Evolutionary conservation across 345 rosid species (phyloP).

Genomic region (Mercurialis annua): DNA sequence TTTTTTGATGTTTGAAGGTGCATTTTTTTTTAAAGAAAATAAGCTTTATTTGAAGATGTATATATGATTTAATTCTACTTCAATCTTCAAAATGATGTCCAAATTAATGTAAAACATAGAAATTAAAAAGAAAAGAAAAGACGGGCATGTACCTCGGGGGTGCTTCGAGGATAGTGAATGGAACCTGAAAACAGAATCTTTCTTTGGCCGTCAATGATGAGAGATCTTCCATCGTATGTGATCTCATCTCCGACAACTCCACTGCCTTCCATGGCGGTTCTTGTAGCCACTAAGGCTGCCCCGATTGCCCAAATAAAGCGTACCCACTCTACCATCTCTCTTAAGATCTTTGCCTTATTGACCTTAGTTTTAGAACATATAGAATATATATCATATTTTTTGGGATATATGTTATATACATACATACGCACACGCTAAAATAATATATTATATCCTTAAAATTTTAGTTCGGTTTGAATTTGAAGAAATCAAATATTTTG

Average conservation of each 20-base stretch:
- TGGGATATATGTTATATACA: neutral
- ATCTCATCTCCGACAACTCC: slow-evolving; percentile 8
- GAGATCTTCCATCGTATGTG: slow-evolving; percentile 25
- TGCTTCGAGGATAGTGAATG: slow-evolving; percentile 31
- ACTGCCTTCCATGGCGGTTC: neutral
- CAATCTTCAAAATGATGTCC: no score
- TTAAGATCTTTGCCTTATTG: no score
- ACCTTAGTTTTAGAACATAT: neutral
- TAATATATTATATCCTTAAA: no score
- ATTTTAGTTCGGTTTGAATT: no score
- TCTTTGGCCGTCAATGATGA: slow-evolving; percentile 22
- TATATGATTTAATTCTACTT: no score
- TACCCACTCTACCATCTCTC: neutral
- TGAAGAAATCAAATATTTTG: no score
- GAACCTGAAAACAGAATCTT: slow-evolving; percentile 29
- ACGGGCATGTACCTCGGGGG: slow-evolving; percentile 17
- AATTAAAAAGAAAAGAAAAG: no score
- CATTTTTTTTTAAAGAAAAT: no score
- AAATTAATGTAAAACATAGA: no score
- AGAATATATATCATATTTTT: neutral
- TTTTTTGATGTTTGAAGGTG: no score
- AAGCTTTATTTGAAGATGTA: no score
- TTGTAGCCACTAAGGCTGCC: neutral
- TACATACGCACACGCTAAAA: no score
- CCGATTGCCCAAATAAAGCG: slow-evolving; percentile 1